Base-by-base conservation (phyloP, 495 filamentous ascomycete species). In the Cladorrhinum samala region DNA sequence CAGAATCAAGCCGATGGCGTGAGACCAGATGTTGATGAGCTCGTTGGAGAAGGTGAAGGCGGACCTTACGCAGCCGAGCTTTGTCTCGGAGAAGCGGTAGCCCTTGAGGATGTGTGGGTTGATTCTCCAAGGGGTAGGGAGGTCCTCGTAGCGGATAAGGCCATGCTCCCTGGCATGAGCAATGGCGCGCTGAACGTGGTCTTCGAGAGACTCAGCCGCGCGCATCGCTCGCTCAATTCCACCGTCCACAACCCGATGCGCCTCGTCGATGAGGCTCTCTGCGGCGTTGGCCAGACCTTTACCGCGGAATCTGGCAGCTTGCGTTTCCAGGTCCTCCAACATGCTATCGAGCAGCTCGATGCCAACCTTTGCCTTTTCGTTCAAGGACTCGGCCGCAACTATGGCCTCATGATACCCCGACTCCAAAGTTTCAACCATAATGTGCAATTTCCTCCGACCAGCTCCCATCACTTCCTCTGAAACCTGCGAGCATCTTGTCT, bases 1-100 rank as follows among this genome's bases (percentile, higher is more conserved):
- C 55, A 96, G 74, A 25, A 97, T 57, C 27, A 99, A 77, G 11
- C 93, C 93, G 36, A 99, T 77, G 9, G 84, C 77, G 66, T 99
- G 93, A 11, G 91, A 88, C 94, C 94, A 99, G 62, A 99, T 99
- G 69, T 99, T 99, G 71, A 96, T 85, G 44, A 86, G 76, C 69
- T 99, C 93, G 68, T 99, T 99, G 48, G 87, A 92, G 56, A 91
- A 76, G 24, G 78, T 73, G 63, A 96, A 89, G 50, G 88, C 80
- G 4, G 90, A 96, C 18, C 80, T 78, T 36, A 97, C 72, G 65
- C 92, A 97, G 40, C 88, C 92, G 46, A 89, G 63, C 66, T 94
- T 95, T 46, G 84, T 86, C 52, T 92, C 85, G 50, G 81, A 87
- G 73, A 99, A 99, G 36, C 93, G 91, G 64, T 99, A 99, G 30